These are phyloP conservation scores for Phellinidium pouzarii DNA, from an alignment of 1,284 basidiomycete species.

Conservation along the genomic window DNA sequence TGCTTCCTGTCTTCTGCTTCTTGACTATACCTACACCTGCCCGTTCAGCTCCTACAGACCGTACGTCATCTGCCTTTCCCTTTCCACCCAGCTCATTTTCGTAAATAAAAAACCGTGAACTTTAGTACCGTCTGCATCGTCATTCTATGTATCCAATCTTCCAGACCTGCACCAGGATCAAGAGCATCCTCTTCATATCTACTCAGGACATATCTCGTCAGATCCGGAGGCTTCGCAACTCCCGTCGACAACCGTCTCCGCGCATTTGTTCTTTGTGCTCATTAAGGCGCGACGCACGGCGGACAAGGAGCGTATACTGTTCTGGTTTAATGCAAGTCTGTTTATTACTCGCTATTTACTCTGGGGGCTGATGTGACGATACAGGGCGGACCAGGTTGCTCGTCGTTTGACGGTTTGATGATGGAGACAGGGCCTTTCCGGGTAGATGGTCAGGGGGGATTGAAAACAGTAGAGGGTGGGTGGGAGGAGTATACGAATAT, in stretches of 20 bases:
- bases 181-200: constrained; percentile 68
- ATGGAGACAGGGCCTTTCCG: constrained; percentile 97
- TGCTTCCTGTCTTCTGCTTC: constrained; percentile 8
- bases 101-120: background rate
- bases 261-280: constrained; percentile 88
- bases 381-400: constrained; percentile 93
- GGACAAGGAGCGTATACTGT: constrained; percentile 83
- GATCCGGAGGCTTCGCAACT: constrained; percentile 58
- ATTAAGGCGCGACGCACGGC: constrained; percentile 82
- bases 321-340: constrained; percentile 89
- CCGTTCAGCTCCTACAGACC: constrained; percentile 40
- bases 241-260: constrained; percentile 50
- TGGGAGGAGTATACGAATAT: constrained; percentile 99
- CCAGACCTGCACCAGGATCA: constrained; percentile 72
- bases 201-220: constrained; percentile 75
- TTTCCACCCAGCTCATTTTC: background rate
- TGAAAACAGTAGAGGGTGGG: constrained; percentile 79
- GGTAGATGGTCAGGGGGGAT: constrained; percentile 71
- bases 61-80: constrained; percentile 31
- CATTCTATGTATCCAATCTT: constrained; percentile 75
- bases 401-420: constrained; percentile 94
- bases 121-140: constrained; percentile 70
- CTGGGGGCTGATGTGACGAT: constrained; percentile 4
- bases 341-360: background rate
- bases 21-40: background rate